Conservation (phyloP, 331 rosid species). For the Phaseolus coccineus region DNA sequence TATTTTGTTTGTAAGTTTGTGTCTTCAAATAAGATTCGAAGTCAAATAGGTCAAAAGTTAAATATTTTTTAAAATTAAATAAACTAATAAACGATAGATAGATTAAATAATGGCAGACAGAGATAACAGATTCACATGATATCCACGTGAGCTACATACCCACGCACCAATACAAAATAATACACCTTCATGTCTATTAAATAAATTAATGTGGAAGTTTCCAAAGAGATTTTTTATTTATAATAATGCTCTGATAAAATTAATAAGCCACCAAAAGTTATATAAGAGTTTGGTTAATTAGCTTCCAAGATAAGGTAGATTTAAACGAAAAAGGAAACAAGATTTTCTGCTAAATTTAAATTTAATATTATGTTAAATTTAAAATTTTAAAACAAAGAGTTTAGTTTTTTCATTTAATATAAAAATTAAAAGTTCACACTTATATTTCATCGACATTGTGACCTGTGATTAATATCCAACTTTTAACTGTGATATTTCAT, state of each 20-base stretch:
- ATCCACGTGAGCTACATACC: slow-evolving; percentile 42
- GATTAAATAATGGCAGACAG: slow-evolving; percentile 27
- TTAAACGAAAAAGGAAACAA: not conserved
- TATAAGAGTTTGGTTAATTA: not conserved
- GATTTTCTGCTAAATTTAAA: not conserved
- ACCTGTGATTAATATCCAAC: too few species aligned
- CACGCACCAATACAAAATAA: slow-evolving; percentile 19
- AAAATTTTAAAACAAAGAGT: too few species aligned
- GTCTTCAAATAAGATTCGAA: slow-evolving; percentile 43
- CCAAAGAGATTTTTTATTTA: not conserved
- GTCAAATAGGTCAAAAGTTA: not conserved
- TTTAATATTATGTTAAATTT: too few species aligned
- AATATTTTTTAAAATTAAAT: not conserved
- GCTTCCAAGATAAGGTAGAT: not conserved
- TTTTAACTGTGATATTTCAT: too few species aligned
- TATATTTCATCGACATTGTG: too few species aligned
- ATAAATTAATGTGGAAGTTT: slow-evolving; percentile 10
- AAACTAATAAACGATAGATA: not conserved
- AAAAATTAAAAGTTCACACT: too few species aligned
- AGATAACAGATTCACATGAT: slow-evolving; percentile 51
- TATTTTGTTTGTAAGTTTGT: slow-evolving; percentile 38
- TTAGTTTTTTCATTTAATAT: too few species aligned
- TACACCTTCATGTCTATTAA: not conserved
- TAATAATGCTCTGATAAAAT: not conserved
- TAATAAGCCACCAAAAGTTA: not conserved